These are phyloP conservation scores for Turnera subulata DNA, from an alignment of 345 rosid genomes.

Conservation along the genomic window DNA sequence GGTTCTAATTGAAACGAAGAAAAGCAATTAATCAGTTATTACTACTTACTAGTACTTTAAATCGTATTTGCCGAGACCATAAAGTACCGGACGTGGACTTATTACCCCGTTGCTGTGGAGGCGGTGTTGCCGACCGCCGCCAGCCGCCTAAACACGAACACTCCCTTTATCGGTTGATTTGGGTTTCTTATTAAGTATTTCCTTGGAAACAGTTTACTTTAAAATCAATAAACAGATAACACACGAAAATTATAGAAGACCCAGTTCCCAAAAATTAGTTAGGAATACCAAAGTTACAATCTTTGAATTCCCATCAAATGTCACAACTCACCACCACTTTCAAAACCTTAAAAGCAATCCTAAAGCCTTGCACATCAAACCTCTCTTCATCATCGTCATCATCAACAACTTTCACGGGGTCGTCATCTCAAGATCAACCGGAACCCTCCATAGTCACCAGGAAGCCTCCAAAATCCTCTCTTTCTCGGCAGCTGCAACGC, in stretches of 20 bases:
- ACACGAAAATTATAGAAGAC: neutral
- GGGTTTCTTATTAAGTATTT: too few relatives aligned
- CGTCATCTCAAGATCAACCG: constrained; percentile 37
- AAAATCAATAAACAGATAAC: too few relatives aligned
- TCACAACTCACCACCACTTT: constrained; percentile 15
- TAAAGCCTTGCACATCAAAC: constrained; percentile 53
- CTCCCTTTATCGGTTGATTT: too few relatives aligned
- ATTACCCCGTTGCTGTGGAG: too few relatives aligned
- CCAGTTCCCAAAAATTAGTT: neutral
- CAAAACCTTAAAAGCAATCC: constrained; percentile 54
- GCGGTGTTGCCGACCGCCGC: too few relatives aligned
- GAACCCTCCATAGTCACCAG: constrained; percentile 35
- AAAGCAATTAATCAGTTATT: too few relatives aligned
- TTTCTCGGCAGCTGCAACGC: constrained; percentile 70
- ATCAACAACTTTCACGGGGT: constrained; percentile 19
- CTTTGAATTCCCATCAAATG: constrained; percentile 2
- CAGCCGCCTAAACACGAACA: too few relatives aligned
- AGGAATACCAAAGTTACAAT: neutral
- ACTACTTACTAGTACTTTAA: too few relatives aligned
- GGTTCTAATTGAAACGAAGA: too few relatives aligned
- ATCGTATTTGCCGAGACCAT: too few relatives aligned
- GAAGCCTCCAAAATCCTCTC: constrained; percentile 84
- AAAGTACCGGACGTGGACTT: too few relatives aligned
- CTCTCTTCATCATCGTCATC: constrained; percentile 19
- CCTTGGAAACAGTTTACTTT: too few relatives aligned